Conservation (phyloP, 2,329 filamentous ascomycete genomes). For the Albifimbria verrucaria region DNA sequence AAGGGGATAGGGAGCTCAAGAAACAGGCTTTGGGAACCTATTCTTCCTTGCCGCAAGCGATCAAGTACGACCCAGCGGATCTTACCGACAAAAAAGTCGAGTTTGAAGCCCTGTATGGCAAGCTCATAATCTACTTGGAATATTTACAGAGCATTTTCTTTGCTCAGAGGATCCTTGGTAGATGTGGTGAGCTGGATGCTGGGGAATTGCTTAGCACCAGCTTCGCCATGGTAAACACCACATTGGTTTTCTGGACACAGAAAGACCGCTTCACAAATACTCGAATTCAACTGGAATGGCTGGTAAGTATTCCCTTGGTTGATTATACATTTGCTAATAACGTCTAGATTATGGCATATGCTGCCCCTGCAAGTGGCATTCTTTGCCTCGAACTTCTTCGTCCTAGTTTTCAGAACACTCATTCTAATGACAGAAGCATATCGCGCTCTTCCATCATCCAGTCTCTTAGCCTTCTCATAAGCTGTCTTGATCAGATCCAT, state of each 20-base stretch:
- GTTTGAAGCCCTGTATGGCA: conserved; percentile 36
- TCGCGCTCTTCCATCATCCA: conserved; percentile 42
- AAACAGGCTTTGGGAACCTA: conserved; percentile 2
- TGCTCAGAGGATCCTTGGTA: conserved; percentile 52
- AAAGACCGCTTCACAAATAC: conserved; percentile 36
- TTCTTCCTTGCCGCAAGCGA: conserved; percentile 4
- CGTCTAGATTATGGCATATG: conserved; percentile 37
- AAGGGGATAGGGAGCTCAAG: background rate
- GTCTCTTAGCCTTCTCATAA: conserved; percentile 45
- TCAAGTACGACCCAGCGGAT: conserved; percentile 26
- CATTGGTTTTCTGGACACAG: conserved; percentile 43
- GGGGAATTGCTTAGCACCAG: conserved; percentile 40
- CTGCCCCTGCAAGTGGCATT: conserved; percentile 42
- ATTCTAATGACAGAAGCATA: conserved; percentile 23
- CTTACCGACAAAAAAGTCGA: conserved; percentile 40
- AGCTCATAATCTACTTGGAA: conserved; percentile 44
- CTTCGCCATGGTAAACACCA: conserved; percentile 42
- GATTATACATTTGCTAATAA: background rate
- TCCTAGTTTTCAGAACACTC: conserved; percentile 24
- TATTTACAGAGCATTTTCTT: conserved; percentile 56
- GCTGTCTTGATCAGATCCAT: conserved; percentile 45
- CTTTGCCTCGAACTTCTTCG: conserved; percentile 46
- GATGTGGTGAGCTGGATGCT: conserved; percentile 26
- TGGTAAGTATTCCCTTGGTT: conserved; percentile 15
- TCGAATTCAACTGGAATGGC: conserved; percentile 42